Evolutionary conservation across 2,329 filamentous ascomycete species (phyloP), one percentile per base, ranked within the genome.

Genomic region (Nothophaeocryptopus gaeumannii): DNA sequence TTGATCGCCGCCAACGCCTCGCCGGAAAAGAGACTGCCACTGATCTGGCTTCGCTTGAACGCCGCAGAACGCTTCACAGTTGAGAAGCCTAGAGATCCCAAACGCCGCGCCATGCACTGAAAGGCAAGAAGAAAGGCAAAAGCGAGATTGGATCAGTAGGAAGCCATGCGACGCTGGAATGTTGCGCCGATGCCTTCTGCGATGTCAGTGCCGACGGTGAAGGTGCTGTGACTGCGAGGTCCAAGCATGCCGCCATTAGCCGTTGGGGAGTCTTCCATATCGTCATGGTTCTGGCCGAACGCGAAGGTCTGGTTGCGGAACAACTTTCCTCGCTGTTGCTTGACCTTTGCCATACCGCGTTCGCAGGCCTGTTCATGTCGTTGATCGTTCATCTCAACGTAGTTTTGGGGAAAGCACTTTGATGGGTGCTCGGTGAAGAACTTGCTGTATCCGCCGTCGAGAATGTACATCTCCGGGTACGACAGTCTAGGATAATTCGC

Each of bases 391-490:
- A 99, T 99, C 71, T 93, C 90, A 51, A 99, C 89, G 67, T 99
- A 99, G 67, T 92, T 90, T 64, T 95, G 91, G 15, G 93, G 93
- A 63, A 85, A 93, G 77, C 93, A 99, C 54, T 91, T 84, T 39
- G 79, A 74, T 45, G 84, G 84, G 69, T 96, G 84, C 57, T 88
- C 78, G 16, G 81, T 75, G 69, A 92, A 99, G 77, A 99, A 99
- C 26, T 84, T 84, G 70, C 90, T 96, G 75, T 99, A 99, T 37
- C 93, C 93, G 53, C 93, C 93, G 59, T 97, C 90, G 35, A 99
- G 78, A 62, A 99, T 96, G 71, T 99, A 99, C 58, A 97, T 84
- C 69, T 99, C 93, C 2, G 93, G 93, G 65, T 95, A 99, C n/a
- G 86, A 90, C 53, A 99, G 82, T 52, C 79, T 81, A 13, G 93